Evolutionary conservation across 306 rosid species (phyloP).

Genomic region (Fragaria ananassa): DNA sequence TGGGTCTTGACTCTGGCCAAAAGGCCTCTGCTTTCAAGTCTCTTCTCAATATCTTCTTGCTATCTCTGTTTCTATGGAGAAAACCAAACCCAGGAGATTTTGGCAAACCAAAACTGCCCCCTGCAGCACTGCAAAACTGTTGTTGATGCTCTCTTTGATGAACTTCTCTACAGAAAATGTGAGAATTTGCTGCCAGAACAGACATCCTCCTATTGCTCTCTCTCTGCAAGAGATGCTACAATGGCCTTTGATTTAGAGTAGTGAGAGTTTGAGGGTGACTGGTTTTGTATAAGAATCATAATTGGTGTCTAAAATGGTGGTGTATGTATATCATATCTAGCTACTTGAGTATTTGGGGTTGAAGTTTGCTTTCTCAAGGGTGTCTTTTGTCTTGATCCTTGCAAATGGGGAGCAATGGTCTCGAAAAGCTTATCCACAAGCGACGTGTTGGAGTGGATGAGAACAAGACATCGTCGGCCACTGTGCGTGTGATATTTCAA

Average conservation of each 20-base stretch:
- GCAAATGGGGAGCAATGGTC: background rate
- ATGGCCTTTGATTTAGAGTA: background rate
- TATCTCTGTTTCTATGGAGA: slow-evolving; percentile 36
- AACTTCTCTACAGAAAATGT: slow-evolving; percentile 41
- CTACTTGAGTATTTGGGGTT: background rate
- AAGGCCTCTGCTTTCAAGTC: slow-evolving; percentile 48
- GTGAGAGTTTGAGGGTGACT: background rate
- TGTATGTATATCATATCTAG: background rate
- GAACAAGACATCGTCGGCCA: background rate
- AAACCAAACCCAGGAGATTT: slow-evolving; percentile 37
- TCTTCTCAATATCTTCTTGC: slow-evolving; percentile 29
- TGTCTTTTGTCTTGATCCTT: background rate
- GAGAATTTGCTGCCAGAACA: slow-evolving; percentile 50
- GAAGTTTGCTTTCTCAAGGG: background rate
- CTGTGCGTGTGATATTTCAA: background rate
- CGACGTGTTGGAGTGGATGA: slow-evolving; percentile 18
- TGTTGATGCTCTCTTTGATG: slow-evolving; percentile 45
- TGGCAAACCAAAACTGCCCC: slow-evolving; percentile 14
- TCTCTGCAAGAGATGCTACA: background rate
- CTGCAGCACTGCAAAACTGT: slow-evolving; percentile 24
- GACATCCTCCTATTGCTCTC: slow-evolving; percentile 43
- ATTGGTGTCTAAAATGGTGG: slow-evolving; percentile 5
- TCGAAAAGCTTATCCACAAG: slow-evolving; percentile 42
- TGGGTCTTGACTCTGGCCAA: slow-evolving; percentile 66
- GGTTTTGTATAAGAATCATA: background rate